These are phyloP conservation scores for Sugiyamaella castrensis DNA, from an alignment of 1,139 yeast genomes.

Conservation along the genomic window DNA sequence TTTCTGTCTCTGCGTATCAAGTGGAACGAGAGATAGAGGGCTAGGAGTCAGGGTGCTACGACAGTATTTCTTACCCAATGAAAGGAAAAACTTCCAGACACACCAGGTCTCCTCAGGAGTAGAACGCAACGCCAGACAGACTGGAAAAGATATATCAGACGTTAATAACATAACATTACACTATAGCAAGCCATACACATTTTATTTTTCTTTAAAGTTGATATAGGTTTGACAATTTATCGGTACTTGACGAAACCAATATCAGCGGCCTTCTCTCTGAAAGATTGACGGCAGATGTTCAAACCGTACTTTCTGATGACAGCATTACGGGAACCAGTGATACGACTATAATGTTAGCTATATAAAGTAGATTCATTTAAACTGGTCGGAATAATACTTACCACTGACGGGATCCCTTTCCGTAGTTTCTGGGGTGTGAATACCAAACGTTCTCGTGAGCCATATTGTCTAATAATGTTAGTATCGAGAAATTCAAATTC, in stretches of 20 bases:
- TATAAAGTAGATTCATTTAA: neutral
- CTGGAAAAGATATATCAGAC: neutral
- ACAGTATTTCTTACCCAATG: too few species aligned
- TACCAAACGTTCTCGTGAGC: constrained; percentile 99
- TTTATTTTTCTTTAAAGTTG: neutral
- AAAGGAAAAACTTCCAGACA: too few species aligned
- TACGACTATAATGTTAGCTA: constrained; percentile 52
- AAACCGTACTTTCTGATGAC: constrained; percentile 99
- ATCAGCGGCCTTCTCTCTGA: constrained; percentile 99
- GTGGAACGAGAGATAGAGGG: too few species aligned
- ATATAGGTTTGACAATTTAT: constrained; percentile 45
- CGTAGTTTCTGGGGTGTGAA: constrained; percentile 99
- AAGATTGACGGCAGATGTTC: constrained; percentile 99
- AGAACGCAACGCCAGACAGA: too few species aligned
- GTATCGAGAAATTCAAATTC: neutral
- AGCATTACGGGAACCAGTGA: constrained; percentile 98
- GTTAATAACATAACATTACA: constrained; percentile 11
- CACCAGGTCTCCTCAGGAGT: too few species aligned
- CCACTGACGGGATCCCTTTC: constrained; percentile 99
- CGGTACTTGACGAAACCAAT: constrained; percentile 99
- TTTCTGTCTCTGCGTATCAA: too few species aligned
- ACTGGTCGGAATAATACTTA: constrained; percentile 22
- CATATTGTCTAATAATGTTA: constrained; percentile 50
- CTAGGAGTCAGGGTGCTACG: too few species aligned
- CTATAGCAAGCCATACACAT: constrained; percentile 5